These are phyloP conservation scores for Diplotaxis tenuifolia DNA, from an alignment of 345 rosid genomes.

Conservation along the genomic window DNA sequence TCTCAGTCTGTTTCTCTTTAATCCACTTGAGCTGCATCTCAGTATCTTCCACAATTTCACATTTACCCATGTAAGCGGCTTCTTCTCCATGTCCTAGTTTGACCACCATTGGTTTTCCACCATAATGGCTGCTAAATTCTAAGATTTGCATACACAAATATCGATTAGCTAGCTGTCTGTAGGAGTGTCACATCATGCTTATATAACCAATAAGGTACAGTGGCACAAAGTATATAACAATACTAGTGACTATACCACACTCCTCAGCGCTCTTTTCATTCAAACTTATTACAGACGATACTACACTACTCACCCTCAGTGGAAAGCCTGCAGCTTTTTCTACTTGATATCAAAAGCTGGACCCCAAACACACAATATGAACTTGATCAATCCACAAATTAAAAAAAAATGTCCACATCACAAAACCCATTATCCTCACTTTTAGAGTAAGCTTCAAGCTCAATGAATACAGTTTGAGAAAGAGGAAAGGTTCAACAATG, in stretches of 20 bases:
- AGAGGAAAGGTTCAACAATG: too few relatives aligned
- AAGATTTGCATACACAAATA: slow-evolving; percentile 20
- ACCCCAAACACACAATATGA: slow-evolving; percentile 43
- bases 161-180: slow-evolving; percentile 38
- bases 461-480: slow-evolving; percentile 27
- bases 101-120: too few relatives aligned
- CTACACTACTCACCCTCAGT: slow-evolving; percentile 33
- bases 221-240: slow-evolving; percentile 40
- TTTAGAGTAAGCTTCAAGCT: slow-evolving; percentile 29
- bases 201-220: slow-evolving; percentile 43
- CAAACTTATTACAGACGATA: slow-evolving; percentile 47
- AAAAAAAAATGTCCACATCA: slow-evolving; percentile 34
- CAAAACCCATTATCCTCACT: slow-evolving; percentile 38
- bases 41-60: too few relatives aligned
- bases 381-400: slow-evolving; percentile 38
- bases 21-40: too few relatives aligned
- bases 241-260: slow-evolving; percentile 36
- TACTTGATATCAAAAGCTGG: slow-evolving; percentile 39
- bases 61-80: too few relatives aligned
- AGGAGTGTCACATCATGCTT: slow-evolving; percentile 45
- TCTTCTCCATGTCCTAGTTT: too few relatives aligned
- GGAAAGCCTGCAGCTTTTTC: slow-evolving; percentile 34
- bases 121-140: slow-evolving; percentile 32
- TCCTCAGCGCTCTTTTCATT: slow-evolving; percentile 36
- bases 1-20: too few relatives aligned